A percentile compares a stretch with the other conserved stretches of the same genome.
Evolutionary conservation across 2,329 filamentous ascomycete genomes (phyloP).

Genomic region (Xylaria hypoxylon): DNA sequence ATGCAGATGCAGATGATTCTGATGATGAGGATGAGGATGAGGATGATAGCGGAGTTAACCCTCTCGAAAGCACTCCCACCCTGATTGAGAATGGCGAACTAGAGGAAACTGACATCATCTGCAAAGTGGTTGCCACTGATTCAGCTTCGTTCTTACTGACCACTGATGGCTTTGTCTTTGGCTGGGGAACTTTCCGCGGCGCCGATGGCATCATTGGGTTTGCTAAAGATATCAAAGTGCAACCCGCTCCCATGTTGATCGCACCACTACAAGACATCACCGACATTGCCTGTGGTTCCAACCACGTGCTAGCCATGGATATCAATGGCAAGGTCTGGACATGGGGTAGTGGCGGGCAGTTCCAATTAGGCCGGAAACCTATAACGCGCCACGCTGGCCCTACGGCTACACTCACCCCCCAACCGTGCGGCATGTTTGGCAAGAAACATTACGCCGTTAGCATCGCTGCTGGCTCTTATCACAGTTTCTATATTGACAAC

Average conservation of each 20-base stretch:
- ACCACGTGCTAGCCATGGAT: slow-evolving; percentile 76
- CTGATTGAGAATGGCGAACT: slow-evolving; percentile 70
- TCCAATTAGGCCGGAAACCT: slow-evolving; percentile 75
- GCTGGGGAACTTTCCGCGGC: slow-evolving; percentile 74
- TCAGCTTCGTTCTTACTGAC: slow-evolving; percentile 74
- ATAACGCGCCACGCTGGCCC: slow-evolving; percentile 49
- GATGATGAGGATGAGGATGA: slow-evolving; percentile 63
- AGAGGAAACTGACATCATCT: slow-evolving; percentile 70
- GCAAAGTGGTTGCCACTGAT: slow-evolving; percentile 70
- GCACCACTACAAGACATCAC: slow-evolving; percentile 71
- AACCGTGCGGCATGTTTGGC: slow-evolving; percentile 48
- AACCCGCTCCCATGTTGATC: slow-evolving; percentile 60
- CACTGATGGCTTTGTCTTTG: slow-evolving; percentile 72
- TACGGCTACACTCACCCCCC: slow-evolving; percentile 56
- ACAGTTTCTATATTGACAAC: slow-evolving; percentile 77
- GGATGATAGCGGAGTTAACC: slow-evolving; percentile 75
- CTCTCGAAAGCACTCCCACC: slow-evolving; percentile 75
- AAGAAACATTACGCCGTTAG: slow-evolving; percentile 66
- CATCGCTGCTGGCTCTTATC: slow-evolving; percentile 73
- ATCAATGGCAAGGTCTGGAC: slow-evolving; percentile 76
- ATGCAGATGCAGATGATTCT: slow-evolving; percentile 61
- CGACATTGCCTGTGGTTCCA: slow-evolving; percentile 73
- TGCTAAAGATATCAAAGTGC: slow-evolving; percentile 62
- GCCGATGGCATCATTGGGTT: slow-evolving; percentile 74
- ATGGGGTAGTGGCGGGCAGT: slow-evolving; percentile 85